Conservation (phyloP, 1,284 basidiomycete genomes). For the Rhodotorula sp. region DNA sequence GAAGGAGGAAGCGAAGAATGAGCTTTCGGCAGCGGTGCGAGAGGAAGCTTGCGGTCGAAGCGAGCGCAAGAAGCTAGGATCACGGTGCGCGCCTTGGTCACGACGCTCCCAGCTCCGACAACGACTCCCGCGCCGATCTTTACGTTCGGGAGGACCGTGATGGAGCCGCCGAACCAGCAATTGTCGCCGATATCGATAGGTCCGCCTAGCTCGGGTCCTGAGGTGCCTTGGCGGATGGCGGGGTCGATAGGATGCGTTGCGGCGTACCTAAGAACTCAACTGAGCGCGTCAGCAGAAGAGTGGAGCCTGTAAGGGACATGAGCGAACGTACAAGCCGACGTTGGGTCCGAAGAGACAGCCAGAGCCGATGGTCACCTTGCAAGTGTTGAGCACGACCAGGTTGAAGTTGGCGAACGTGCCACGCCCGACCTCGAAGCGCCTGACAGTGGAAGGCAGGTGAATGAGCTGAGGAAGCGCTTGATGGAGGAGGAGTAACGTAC, state of each 20-base stretch:
- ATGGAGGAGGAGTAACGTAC: neutral
- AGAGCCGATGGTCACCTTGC: slow-evolving; percentile 48
- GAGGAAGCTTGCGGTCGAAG: neutral
- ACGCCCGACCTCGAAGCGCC: neutral
- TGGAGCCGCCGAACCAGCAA: slow-evolving; percentile 54
- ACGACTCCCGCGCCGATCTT: slow-evolving; percentile 54
- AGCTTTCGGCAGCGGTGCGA: neutral
- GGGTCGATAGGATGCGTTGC: slow-evolving; percentile 51
- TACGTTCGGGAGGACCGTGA: slow-evolving; percentile 52
- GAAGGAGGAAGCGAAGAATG: neutral
- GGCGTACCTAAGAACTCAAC: slow-evolving; percentile 42
- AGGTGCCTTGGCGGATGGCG: slow-evolving; percentile 45
- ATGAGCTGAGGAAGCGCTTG: neutral
- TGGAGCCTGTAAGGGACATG: neutral
- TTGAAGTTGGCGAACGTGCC: slow-evolving; percentile 18
- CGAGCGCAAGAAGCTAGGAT: neutral
- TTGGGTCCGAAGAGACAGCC: slow-evolving; percentile 51
- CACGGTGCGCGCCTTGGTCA: slow-evolving; percentile 48
- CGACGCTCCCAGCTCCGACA: slow-evolving; percentile 54
- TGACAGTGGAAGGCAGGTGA: neutral
- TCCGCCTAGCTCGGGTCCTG: slow-evolving; percentile 48
- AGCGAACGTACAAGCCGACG: slow-evolving; percentile 41
- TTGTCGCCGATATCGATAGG: slow-evolving; percentile 51
- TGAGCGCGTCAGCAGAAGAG: slow-evolving; percentile 29
- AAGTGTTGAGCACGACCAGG: slow-evolving; percentile 22